Percentiles rank a stretch among this genome's conserved stretches.
Conservation (phyloP, 371 early-diverging fungal genomes). For the Globomyces sp. region DNA sequence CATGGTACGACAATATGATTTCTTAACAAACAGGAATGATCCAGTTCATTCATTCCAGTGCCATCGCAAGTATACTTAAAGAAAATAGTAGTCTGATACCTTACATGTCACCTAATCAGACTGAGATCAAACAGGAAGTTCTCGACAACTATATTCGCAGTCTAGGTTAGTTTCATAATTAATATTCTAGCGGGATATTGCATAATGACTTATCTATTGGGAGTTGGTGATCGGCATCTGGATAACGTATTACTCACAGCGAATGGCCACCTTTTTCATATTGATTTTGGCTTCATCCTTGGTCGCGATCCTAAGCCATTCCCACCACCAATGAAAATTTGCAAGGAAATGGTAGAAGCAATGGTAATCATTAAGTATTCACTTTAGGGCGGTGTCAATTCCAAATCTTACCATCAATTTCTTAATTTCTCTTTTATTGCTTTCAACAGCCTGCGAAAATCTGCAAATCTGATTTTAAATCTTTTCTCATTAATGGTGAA, state of each 20-base stretch:
- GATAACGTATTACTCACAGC: slow-evolving; percentile 93
- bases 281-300: slow-evolving; percentile 97
- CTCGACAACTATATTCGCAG: slow-evolving; percentile 95
- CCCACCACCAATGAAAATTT: slow-evolving; percentile 98
- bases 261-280: slow-evolving; percentile 91
- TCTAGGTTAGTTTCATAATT: slow-evolving; percentile 59
- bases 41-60: slow-evolving; percentile 83
- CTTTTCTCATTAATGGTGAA: slow-evolving; percentile 94
- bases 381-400: slow-evolving; percentile 71
- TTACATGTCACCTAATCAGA: slow-evolving; percentile 51
- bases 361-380: slow-evolving; percentile 51
- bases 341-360: slow-evolving; percentile 98
- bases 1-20: slow-evolving; percentile 55
- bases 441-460: slow-evolving; percentile 87
- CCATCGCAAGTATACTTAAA: slow-evolving; percentile 85
- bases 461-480: slow-evolving; percentile 91
- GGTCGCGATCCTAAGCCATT: slow-evolving; percentile 98
- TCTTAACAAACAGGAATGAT: slow-evolving; percentile 60
- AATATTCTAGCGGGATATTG: slow-evolving; percentile 84
- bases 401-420: slow-evolving; percentile 80
- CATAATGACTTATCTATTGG: slow-evolving; percentile 95
- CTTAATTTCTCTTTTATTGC: slow-evolving; percentile 89
- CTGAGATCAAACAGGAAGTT: slow-evolving; percentile 66
- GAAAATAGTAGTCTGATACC: slow-evolving; percentile 79
- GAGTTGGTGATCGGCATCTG: slow-evolving; percentile 98